Base-by-base conservation (phyloP, 148 eudicot genomes). In the Rheum nobile region DNA sequence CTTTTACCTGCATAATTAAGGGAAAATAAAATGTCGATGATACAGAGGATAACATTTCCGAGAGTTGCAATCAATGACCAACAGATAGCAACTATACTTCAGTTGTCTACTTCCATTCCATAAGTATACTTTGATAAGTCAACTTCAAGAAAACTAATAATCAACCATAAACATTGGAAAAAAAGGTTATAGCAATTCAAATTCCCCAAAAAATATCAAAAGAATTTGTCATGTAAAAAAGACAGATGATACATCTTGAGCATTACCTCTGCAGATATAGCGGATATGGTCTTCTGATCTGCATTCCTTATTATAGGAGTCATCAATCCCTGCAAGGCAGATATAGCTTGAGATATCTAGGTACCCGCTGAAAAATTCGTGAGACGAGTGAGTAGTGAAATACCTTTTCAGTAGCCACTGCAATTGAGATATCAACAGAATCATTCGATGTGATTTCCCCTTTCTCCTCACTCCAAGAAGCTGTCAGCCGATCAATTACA, bases 321-420 rank as follows among this genome's bases (percentile, higher is more conserved):
- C 97, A 96, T 96, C 83, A 96, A 84, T 24, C 99, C 99, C 99
- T 96, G 88, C 74, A 79, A 71, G 21, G 35, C 31, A 72, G 67
- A 75, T 22, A 9, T 24, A 41, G 73, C 2, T 21, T 71, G 8
- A 43, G 35, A 71, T 41, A 39, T 16, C 46, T 34, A 31, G 39
- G 39, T 65, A 16, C 7, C 32, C 10, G 10, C 39, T 31, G 39
- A 65, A 32, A 32, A 34, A 16, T 32, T 32, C 41, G 4, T 65
- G 39, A 34, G 16, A 65, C n/a, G 4, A 65, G 21, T 16, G 41
- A 65, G 41, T 7, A 65, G 39, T 65, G 19, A 28, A 39, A 75
- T 75, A 92, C 99, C 96, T 92, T 96, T 76, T 96, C 99, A 47
- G 99, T 92, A 74, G 99, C 99, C 79, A 96, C 99, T 34, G 99